These are phyloP conservation scores for Murraya paniculata DNA, from an alignment of 345 rosid genomes.

Conservation along the genomic window DNA sequence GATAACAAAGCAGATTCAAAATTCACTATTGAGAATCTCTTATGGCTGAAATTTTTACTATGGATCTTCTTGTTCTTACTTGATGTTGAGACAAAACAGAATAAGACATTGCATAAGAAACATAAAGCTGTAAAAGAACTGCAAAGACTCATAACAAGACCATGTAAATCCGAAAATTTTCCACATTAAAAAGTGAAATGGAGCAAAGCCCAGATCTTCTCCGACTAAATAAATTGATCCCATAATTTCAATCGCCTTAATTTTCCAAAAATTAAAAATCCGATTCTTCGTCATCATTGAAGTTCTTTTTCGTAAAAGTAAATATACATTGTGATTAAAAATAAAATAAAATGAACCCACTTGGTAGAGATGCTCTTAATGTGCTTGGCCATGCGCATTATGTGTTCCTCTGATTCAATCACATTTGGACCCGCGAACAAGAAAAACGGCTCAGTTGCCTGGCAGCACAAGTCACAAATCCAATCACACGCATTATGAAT, in stretches of 20 bases:
- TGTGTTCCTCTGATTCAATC: constrained; percentile 93
- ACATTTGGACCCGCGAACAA: constrained; percentile 94
- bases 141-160: neutral
- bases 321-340: neutral
- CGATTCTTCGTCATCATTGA: neutral
- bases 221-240: neutral
- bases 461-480: constrained; percentile 9
- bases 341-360: constrained; percentile 35
- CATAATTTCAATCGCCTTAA: neutral
- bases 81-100: neutral
- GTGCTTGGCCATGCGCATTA: constrained; percentile 70
- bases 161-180: too few relatives aligned
- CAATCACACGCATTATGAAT: constrained; percentile 1
- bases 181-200: too few relatives aligned
- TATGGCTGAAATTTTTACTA: neutral
- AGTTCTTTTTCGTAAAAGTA: neutral
- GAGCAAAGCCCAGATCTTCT: neutral
- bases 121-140: neutral
- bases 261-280: neutral
- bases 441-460: constrained; percentile 89
- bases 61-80: neutral
- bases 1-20: neutral
- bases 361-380: constrained; percentile 62
- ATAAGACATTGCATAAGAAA: neutral
- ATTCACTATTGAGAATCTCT: neutral